These are phyloP conservation scores for Malus sylvestris DNA, from an alignment of 306 rosid genomes.

Conservation along the genomic window DNA sequence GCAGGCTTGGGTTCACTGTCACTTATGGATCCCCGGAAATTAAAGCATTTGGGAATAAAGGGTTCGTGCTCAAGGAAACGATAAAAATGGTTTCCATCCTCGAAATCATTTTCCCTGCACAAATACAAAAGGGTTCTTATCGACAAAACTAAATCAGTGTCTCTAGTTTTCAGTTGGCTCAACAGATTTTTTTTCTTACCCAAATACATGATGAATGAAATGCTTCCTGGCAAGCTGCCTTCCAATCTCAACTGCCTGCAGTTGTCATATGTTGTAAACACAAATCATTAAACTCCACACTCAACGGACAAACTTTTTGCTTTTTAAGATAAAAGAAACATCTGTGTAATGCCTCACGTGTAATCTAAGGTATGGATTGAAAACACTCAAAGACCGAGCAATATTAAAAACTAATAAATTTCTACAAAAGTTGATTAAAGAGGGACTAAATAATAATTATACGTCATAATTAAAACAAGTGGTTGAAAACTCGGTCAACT, in stretches of 20 bases:
- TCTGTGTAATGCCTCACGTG: neutral
- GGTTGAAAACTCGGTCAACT: neutral
- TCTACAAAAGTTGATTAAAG: neutral
- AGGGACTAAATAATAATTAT: neutral
- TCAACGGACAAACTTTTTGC: neutral
- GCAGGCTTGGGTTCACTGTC: constrained; percentile 68
- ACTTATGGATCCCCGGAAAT: constrained; percentile 49
- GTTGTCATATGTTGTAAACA: neutral
- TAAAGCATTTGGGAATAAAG: constrained; percentile 56
- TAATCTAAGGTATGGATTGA: neutral
- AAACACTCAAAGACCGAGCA: neutral
- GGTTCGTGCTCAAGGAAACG: constrained; percentile 92
- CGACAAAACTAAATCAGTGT: neutral
- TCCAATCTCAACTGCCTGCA: constrained; percentile 81
- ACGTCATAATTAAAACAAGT: neutral
- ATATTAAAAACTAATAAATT: neutral
- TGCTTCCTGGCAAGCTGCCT: constrained; percentile 60
- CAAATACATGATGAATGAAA: constrained; percentile 83
- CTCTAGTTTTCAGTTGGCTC: constrained; percentile 1
- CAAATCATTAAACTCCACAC: neutral
- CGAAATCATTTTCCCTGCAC: constrained; percentile 69
- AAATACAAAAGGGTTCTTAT: constrained; percentile 12
- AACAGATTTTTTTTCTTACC: constrained; percentile 46
- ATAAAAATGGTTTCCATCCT: constrained; percentile 73
- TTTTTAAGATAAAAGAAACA: neutral